phyloP scores from a whole-genome alignment of 2,329 filamentous ascomycete genomes.

The Tolypocladium nubicola region DNA sequence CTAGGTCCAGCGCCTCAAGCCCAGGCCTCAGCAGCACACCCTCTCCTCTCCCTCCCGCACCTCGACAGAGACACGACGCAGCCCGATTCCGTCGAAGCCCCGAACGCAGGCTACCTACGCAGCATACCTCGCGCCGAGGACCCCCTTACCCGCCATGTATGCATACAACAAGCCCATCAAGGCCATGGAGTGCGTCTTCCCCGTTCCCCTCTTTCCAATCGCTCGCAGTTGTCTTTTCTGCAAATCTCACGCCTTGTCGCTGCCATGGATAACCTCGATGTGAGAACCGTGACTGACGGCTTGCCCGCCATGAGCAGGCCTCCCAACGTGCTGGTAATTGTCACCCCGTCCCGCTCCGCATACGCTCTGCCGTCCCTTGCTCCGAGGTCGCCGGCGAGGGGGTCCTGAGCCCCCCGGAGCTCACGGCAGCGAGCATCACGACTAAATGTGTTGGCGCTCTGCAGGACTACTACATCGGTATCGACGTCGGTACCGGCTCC shows the following conservation, averaged over 20 bases:
- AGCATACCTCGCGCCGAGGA: not conserved
- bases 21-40: not conserved
- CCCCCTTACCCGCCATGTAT: conserved; percentile 16
- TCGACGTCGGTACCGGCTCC: conserved; percentile 94
- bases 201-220: not conserved
- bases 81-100: not conserved
- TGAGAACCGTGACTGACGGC: conserved; percentile 11
- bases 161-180: conserved; percentile 26
- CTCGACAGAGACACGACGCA: not conserved
- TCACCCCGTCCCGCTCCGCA: not conserved
- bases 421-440: not conserved
- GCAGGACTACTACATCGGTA: conserved; percentile 61
- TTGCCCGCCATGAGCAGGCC: conserved; percentile 19
- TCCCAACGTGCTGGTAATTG: conserved; percentile 19
- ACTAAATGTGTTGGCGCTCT: not conserved
- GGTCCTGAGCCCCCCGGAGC: not conserved
- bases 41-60: not conserved
- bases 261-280: conserved; percentile 3
- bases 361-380: not conserved
- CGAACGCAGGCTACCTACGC: not conserved
- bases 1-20: not conserved
- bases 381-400: not conserved
- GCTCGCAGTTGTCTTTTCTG: conserved; percentile 1
- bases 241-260: not conserved
- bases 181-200: conserved; percentile 24